Percentiles rank a stretch among this genome's conserved stretches.
Evolutionary conservation across 495 filamentous ascomycete species (phyloP).

Genomic region (Xylaria longipes): DNA sequence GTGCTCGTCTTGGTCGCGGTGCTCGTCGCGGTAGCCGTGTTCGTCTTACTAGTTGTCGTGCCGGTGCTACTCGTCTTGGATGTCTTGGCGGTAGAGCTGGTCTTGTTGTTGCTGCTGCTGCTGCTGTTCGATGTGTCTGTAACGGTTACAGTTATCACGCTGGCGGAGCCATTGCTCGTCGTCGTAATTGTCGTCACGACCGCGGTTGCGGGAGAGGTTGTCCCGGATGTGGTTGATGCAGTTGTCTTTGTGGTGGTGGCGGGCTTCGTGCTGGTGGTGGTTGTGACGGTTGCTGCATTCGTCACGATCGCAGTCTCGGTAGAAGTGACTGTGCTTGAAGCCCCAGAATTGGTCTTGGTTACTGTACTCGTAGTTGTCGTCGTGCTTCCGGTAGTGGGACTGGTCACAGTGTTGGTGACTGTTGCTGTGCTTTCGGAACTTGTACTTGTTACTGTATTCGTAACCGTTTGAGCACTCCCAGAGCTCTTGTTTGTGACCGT

Average conservation of each 20-base stretch:
- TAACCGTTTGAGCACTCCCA: not conserved
- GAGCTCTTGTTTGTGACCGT: slow-evolving; percentile 26
- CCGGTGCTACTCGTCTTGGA: not conserved
- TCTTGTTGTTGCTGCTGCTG: not conserved
- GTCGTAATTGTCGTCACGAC: slow-evolving; percentile 20
- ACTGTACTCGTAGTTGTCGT: slow-evolving; percentile 20
- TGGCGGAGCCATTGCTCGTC: slow-evolving; percentile 6
- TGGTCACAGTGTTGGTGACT: not conserved
- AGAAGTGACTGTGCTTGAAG: not conserved
- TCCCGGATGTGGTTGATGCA: not conserved
- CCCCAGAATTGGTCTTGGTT: not conserved
- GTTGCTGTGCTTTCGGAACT: slow-evolving; percentile 1
- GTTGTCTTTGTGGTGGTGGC: not conserved
- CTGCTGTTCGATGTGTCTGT: not conserved
- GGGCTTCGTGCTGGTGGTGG: not conserved
- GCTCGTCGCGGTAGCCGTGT: not conserved
- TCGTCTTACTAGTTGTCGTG: not conserved
- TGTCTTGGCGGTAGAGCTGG: not conserved
- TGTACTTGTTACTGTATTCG: not conserved
- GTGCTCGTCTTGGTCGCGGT: not conserved
- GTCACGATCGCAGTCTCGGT: not conserved
- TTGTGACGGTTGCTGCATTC: slow-evolving; percentile 1
- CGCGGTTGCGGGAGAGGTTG: not conserved
- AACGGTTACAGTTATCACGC: not conserved
- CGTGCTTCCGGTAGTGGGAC: not conserved